Percentiles rank a stretch among this genome's conserved stretches.
These are phyloP conservation scores for Chrysanthemum makinoi DNA, from an alignment of 129 eudicot genomes.

Conservation along the genomic window DNA sequence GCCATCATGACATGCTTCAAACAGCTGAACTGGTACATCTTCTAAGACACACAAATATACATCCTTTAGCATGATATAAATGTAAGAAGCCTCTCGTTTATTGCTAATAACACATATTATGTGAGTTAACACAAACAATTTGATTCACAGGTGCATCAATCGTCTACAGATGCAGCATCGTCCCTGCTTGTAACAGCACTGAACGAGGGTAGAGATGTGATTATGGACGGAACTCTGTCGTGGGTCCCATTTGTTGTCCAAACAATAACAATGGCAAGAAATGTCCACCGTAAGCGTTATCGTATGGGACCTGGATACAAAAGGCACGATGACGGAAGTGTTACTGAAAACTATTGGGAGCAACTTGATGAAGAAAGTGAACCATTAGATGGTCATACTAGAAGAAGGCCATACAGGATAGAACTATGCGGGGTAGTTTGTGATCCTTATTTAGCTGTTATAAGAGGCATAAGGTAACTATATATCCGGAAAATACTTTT, in stretches of 20 bases:
- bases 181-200: constrained; percentile 96
- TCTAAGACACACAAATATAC: constrained; percentile 3
- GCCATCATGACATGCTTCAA: constrained; percentile 97
- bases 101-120: too few species aligned
- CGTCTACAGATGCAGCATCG: constrained; percentile 99
- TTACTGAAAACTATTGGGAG: constrained; percentile 90
- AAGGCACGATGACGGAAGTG: constrained; percentile 59
- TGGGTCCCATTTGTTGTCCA: constrained; percentile 98
- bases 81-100: too few species aligned
- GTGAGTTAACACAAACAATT: neutral
- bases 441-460: constrained; percentile 93
- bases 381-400: constrained; percentile 45
- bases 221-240: constrained; percentile 99
- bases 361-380: constrained; percentile 78
- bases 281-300: constrained; percentile 79
- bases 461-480: constrained; percentile 84
- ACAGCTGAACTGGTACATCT: constrained; percentile 80
- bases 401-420: constrained; percentile 85
- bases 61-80: too few species aligned
- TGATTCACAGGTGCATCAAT: constrained; percentile 81
- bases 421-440: constrained; percentile 94
- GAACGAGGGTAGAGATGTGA: constrained; percentile 94
- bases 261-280: constrained; percentile 97
- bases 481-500: neutral
- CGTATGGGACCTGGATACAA: constrained; percentile 95